phyloP scores from a whole-genome alignment of 2,329 filamentous ascomycete species.

The Dactylellina haptotyla region DNA sequence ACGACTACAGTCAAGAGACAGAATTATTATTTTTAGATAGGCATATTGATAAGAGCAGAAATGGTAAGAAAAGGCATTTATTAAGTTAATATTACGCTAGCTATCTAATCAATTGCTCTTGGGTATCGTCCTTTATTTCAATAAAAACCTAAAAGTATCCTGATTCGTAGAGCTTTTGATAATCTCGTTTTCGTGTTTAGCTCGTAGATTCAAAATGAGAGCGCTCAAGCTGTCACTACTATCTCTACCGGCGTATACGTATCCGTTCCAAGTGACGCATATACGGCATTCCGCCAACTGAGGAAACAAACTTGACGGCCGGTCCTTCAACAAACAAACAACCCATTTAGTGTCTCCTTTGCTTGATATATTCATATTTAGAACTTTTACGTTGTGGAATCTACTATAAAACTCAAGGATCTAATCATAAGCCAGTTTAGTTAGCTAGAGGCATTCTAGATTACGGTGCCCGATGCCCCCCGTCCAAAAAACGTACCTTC shows the following conservation, averaged over 20 bases:
- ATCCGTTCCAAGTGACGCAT: neutral
- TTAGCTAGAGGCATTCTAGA: neutral
- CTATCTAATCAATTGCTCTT: too few relatives aligned
- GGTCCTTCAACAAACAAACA: neutral
- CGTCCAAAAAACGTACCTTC: neutral
- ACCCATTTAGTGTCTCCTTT: neutral
- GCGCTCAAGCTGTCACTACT: neutral
- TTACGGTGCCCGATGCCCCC: too few relatives aligned
- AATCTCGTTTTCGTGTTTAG: neutral
- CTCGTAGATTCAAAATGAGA: neutral
- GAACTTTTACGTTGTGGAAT: neutral
- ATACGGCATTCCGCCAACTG: neutral
- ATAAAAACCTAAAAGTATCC: neutral
- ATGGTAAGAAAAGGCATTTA: too few relatives aligned
- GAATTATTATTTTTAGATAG: too few relatives aligned
- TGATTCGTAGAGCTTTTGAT: neutral
- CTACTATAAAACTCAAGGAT: neutral
- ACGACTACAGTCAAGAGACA: neutral
- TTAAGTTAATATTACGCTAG: too few relatives aligned
- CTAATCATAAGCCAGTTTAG: neutral
- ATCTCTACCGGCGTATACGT: neutral
- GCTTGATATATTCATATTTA: neutral
- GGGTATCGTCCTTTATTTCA: neutral
- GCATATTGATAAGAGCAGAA: too few relatives aligned
- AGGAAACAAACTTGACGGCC: neutral